Conservation (phyloP, 2,329 filamentous ascomycete species). For the Paraphaeosphaeria minitans region DNA sequence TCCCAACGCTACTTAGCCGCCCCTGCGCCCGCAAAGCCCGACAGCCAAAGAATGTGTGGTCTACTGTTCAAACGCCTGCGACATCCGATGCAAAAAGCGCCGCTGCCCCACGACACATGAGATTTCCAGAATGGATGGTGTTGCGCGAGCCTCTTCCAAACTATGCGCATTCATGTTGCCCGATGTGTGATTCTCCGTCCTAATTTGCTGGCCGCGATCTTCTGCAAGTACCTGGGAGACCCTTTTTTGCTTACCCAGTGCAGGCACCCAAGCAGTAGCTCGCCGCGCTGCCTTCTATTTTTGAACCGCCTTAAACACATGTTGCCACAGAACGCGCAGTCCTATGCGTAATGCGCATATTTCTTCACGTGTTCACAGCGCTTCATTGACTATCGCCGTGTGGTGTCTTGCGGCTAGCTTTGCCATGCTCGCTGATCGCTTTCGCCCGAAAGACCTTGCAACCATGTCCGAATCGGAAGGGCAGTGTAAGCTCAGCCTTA, state of each 20-base stretch:
- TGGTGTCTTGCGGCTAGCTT: conserved; percentile 3
- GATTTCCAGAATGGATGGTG: not conserved
- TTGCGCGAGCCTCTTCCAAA: not conserved
- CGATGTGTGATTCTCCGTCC: not conserved
- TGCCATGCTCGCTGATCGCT: conserved; percentile 1
- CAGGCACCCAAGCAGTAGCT: not conserved
- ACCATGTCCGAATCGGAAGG: conserved; percentile 1
- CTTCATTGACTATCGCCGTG: not conserved
- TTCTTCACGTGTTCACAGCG: not conserved
- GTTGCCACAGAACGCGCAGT: conserved; percentile 3
- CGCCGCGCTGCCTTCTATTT: not conserved
- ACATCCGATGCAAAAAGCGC: not conserved
- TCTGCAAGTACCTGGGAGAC: not conserved
- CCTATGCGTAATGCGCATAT: not conserved
- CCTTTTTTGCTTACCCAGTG: conserved; percentile 1
- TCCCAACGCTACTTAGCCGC: conserved; percentile 2
- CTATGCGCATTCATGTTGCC: not conserved
- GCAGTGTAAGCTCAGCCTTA: conserved; percentile 9
- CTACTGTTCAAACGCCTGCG: not conserved
- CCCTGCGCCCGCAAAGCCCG: not conserved
- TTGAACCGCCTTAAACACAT: conserved; percentile 1
- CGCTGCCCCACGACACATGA: not conserved
- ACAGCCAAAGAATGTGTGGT: not conserved
- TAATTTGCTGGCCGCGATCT: not conserved
- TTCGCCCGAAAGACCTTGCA: conserved; percentile 4